These are phyloP conservation scores for Diatrype stigma DNA, from an alignment of 2,329 filamentous ascomycete species.

Conservation along the genomic window DNA sequence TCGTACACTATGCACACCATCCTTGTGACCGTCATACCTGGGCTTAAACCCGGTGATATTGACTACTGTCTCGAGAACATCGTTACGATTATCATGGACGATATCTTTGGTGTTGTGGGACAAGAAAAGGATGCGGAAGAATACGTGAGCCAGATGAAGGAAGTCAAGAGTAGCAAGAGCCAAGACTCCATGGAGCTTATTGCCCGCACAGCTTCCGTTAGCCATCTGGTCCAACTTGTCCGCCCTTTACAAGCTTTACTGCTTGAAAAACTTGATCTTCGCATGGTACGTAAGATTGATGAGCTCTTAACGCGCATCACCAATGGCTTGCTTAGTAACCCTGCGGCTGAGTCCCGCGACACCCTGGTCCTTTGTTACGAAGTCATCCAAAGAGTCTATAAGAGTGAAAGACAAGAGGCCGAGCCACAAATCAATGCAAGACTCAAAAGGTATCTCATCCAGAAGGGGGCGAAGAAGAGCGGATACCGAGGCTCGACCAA, in stretches of 20 bases:
- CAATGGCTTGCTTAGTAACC: conserved; percentile 77
- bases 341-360: conserved; percentile 71
- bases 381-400: conserved; percentile 82
- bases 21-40: conserved; percentile 68
- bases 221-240: conserved; percentile 69
- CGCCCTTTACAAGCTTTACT: conserved; percentile 74
- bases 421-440: conserved; percentile 57
- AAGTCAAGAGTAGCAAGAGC: conserved; percentile 97
- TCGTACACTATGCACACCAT: conserved; percentile 95
- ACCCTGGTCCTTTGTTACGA: conserved; percentile 94
- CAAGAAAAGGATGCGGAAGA: conserved; percentile 97
- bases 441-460: conserved; percentile 72
- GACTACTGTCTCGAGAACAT: conserved; percentile 82
- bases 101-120: conserved; percentile 87
- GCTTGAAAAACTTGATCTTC: conserved; percentile 77
- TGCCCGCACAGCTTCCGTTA: conserved; percentile 75
- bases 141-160: conserved; percentile 92
- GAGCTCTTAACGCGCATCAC: conserved; percentile 80
- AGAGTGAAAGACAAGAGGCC: conserved; percentile 49
- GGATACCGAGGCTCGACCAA: conserved; percentile 68
- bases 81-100: conserved; percentile 87
- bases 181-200: conserved; percentile 96
- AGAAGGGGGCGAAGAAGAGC: conserved; percentile 72
- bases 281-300: conserved; percentile 84
- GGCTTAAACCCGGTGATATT: conserved; percentile 74